Evolutionary conservation across 306 rosid species (phyloP).

Genomic region (Carpinus fangiana): DNA sequence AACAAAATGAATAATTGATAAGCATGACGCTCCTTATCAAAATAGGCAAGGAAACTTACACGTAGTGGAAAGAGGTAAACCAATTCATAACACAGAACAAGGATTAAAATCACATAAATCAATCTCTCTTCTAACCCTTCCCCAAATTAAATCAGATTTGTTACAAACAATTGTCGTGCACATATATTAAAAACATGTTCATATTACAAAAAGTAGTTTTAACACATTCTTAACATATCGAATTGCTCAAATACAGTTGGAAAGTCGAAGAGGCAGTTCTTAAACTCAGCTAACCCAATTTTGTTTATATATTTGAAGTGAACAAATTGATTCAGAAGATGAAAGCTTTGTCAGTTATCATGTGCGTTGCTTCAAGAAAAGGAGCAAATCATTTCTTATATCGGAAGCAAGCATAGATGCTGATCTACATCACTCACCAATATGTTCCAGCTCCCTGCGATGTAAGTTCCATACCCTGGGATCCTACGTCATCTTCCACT

Average conservation of each 20-base stretch:
- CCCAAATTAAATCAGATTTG: not conserved
- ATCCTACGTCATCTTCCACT: slow-evolving; percentile 96
- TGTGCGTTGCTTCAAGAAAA: too few species aligned
- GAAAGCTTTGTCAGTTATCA: not conserved
- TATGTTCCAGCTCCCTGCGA: slow-evolving; percentile 99
- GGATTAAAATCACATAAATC: not conserved
- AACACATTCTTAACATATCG: not conserved
- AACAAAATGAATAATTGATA: slow-evolving; percentile 6
- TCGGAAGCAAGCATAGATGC: slow-evolving; percentile 20
- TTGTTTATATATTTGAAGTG: not conserved
- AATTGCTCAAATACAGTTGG: not conserved
- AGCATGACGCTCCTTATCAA: slow-evolving; percentile 1
- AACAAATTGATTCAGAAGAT: not conserved
- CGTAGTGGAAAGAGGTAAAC: slow-evolving; percentile 3
- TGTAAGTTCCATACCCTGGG: slow-evolving; percentile 99
- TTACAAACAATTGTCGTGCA: not conserved
- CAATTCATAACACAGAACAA: not conserved
- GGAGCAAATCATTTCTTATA: not conserved
- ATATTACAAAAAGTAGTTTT: not conserved
- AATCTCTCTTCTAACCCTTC: not conserved
- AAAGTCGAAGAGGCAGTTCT: not conserved
- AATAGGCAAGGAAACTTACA: slow-evolving; percentile 9
- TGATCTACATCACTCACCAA: slow-evolving; percentile 64
- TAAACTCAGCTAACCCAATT: not conserved
- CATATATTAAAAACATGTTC: not conserved